phyloP scores from a whole-genome alignment of 805 yeast species.

The Yamadazyma nakazawae region DNA sequence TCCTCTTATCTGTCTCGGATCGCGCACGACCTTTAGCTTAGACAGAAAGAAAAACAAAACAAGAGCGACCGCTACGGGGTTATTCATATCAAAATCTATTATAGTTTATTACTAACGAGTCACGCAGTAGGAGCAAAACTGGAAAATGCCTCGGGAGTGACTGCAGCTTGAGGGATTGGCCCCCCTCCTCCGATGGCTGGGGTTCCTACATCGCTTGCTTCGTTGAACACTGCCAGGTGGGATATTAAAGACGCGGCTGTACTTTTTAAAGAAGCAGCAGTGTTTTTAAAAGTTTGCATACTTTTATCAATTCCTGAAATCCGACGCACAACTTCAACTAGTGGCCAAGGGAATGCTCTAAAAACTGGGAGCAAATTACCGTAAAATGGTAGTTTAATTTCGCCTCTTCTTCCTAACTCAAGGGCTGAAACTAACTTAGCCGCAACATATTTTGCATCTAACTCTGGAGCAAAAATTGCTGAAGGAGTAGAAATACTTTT shows the following conservation, averaged over 20 bases:
- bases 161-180: too few relatives aligned
- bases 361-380: slow-evolving; percentile 71
- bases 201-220: background rate
- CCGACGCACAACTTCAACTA: slow-evolving; percentile 52
- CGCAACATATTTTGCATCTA: slow-evolving; percentile 69
- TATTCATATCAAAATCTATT: too few relatives aligned
- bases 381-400: slow-evolving; percentile 71
- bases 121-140: too few relatives aligned
- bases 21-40: too few relatives aligned
- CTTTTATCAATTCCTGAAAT: slow-evolving; percentile 67
- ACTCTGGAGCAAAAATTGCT: slow-evolving; percentile 72
- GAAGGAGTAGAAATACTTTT: slow-evolving; percentile 72
- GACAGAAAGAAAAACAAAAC: too few relatives aligned
- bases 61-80: too few relatives aligned
- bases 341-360: slow-evolving; percentile 69
- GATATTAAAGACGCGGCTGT: slow-evolving; percentile 4
- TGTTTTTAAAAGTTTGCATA: slow-evolving; percentile 27
- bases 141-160: too few relatives aligned
- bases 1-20: too few relatives aligned
- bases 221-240: background rate
- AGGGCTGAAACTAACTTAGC: slow-evolving; percentile 51
- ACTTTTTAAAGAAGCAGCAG: slow-evolving; percentile 7
- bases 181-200: too few relatives aligned
- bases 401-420: slow-evolving; percentile 61
- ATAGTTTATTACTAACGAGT: too few relatives aligned